Evolutionary conservation across 2,329 filamentous ascomycete species (phyloP), one percentile per base, ranked within the genome.

Genomic region (Pestalotiopsis sp.): DNA sequence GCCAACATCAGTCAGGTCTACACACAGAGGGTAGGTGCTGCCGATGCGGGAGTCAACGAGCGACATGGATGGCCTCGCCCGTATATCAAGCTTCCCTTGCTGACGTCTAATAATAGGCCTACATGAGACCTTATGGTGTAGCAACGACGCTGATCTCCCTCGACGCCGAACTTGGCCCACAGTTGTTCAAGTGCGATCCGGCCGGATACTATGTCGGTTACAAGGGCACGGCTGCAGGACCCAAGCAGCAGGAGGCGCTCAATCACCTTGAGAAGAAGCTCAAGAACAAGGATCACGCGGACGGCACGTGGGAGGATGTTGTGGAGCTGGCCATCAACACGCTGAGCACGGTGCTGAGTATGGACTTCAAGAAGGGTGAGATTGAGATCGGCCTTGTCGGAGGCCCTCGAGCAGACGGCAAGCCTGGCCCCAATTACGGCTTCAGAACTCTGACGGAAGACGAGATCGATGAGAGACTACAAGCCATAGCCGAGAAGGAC

Each of bases 1-100:
- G 96, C 96, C 80, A 99, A 99, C 84, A 98, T 99, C 86, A 98
- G 94, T 83, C 96, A 99, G 84, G 96, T 99, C 74, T 99, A 98
- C 84, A 99, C 96, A 75, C 96, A 99, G 85, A 88, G 94, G 82
- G 96, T 98, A 81, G 79, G 84, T 75, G 68, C 68, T 65, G 52
- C 64, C 27, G 6, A 17, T 13, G n/a, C 27, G 31, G 20, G 4
- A 36, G 7, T n/a, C n/a, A 4, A 17, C 36, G 7, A 20, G 13
- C n/a, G 25, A 17, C 31, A 39, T 13, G 20, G 36, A n/a, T 62
- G 7, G 17, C 12, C 27, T n/a, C 14, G 17, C 20, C 45, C 45
- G 45, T 52, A 20, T 52, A 52, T 23, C 45, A 52, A 52, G 17
- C 45, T 52, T 9, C 20, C n/a, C 63, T 61, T 64, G 67, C 74